Evolutionary conservation across 2,329 filamentous ascomycete species (phyloP).

Genomic region (Didymella keratinophila): DNA sequence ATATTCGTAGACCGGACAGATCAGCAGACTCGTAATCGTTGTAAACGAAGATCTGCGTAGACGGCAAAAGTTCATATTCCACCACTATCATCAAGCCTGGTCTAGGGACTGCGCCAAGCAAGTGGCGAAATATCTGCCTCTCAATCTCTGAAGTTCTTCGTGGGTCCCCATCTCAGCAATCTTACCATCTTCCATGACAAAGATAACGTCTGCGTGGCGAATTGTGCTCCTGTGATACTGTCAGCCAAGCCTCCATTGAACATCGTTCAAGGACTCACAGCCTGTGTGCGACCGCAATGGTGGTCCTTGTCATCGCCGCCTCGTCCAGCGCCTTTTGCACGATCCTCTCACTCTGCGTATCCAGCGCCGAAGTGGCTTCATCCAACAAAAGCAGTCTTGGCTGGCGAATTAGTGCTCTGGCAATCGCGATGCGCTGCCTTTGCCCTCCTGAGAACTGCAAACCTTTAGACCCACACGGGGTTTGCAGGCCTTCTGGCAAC

Average conservation of each 20-base stretch:
- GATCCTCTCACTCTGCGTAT: slow-evolving; percentile 71
- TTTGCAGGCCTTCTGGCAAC: slow-evolving; percentile 28
- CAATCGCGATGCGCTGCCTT: slow-evolving; percentile 78
- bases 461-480: slow-evolving; percentile 47
- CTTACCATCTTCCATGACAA: slow-evolving; percentile 50
- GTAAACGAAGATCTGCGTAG: too few relatives aligned
- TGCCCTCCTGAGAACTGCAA: slow-evolving; percentile 77
- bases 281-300: slow-evolving; percentile 54
- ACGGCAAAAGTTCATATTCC: too few relatives aligned
- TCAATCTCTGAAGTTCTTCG: slow-evolving; percentile 33
- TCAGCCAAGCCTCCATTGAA: neutral
- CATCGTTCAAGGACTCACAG: slow-evolving; percentile 53
- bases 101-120: slow-evolving; percentile 17
- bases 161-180: slow-evolving; percentile 52
- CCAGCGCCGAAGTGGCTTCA: slow-evolving; percentile 67
- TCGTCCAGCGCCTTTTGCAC: slow-evolving; percentile 73
- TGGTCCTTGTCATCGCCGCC: slow-evolving; percentile 54
- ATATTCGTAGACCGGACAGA: too few relatives aligned
- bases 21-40: too few relatives aligned
- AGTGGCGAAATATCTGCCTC: slow-evolving; percentile 20
- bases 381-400: slow-evolving; percentile 66
- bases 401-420: slow-evolving; percentile 70
- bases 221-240: slow-evolving; percentile 41
- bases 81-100: slow-evolving; percentile 9
- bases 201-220: slow-evolving; percentile 50